Evolutionary conservation across 768 basidiomycete species (phyloP), one percentile per base, ranked within the genome.

Genomic region (Polyporus arcularius): DNA sequence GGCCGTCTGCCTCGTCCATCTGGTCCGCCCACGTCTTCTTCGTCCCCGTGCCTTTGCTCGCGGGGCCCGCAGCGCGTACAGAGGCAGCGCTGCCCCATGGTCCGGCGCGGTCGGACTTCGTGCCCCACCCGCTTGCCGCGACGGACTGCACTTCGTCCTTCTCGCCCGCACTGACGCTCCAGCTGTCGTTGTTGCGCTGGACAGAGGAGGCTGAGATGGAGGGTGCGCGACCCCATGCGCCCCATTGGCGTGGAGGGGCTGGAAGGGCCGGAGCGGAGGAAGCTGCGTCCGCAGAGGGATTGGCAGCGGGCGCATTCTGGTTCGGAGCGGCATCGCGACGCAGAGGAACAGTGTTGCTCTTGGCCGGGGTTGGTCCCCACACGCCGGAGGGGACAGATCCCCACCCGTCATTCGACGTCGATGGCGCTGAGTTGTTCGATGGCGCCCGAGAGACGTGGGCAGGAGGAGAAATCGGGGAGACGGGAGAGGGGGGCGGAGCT

Each of bases 131-230:
- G 32, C 9, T 43, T n/a, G 48, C 21, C 5, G 56, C 31, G 18
- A 60, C 63, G 9, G 58, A 60, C 32, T 55, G 55, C 39, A 39
- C 52, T 15, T 64, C 58, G 30, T 53, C 54, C 28, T 53, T 38
- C 9, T 35, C 39, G 26, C 26, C 49, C 10, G 31, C 40, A 41
- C 53, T 55, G 4, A 41, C 49, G 49, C 46, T 42, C 49, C 55
- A 61, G 42, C 55, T 60, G n/a, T 53, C 59, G 52, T 60, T 49
- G 58, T 60, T 64, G n/a, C 59, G 55, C 9, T 43, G 58, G 16
- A 50, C 45, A 8, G 55, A 54, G n/a, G 59, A 60, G 10, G 58
- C 39, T 39, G 55, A 55, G 42, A 61, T 39, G 41, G 57, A 63
- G 7, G 62, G 57, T 6, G 62, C 62, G 5, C 21, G 4, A 18